These are phyloP conservation scores for Elsinoe batatas DNA, from an alignment of 2,329 filamentous ascomycete species.

Conservation along the genomic window DNA sequence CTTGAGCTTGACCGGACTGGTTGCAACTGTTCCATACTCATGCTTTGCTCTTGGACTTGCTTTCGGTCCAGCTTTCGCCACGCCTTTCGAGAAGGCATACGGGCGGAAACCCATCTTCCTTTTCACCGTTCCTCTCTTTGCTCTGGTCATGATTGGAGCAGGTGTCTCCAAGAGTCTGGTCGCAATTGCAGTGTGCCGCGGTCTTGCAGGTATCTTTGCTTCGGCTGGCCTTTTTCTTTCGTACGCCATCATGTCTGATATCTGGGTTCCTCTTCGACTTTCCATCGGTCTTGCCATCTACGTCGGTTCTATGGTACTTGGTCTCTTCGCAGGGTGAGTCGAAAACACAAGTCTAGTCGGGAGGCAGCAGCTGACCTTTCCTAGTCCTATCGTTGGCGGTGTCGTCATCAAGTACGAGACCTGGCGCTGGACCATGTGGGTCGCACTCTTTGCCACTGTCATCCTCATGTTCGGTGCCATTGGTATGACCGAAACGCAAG, in stretches of 20 bases:
- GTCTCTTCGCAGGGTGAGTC: constrained; percentile 8
- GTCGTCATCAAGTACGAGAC: constrained; percentile 28
- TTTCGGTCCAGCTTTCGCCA: constrained; percentile 61
- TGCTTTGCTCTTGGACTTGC: constrained; percentile 53
- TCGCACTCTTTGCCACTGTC: constrained; percentile 29
- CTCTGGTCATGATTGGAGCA: constrained; percentile 38
- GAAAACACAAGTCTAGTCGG: neutral
- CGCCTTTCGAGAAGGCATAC: constrained; percentile 45
- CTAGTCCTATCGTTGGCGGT: constrained; percentile 30
- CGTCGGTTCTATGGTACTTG: constrained; percentile 21
- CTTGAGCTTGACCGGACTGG: constrained; percentile 25
- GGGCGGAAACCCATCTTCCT: constrained; percentile 60
- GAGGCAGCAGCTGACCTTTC: constrained; percentile 10
- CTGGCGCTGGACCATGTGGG: constrained; percentile 34
- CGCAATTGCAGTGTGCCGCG: constrained; percentile 59
- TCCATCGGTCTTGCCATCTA: constrained; percentile 24
- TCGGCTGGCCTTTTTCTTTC: constrained; percentile 29
- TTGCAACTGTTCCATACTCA: constrained; percentile 47
- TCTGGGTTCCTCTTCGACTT: constrained; percentile 25
- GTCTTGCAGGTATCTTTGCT: constrained; percentile 27
- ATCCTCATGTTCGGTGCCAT: constrained; percentile 28
- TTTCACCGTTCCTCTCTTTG: constrained; percentile 56
- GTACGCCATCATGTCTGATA: constrained; percentile 28
- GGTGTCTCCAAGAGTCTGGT: constrained; percentile 52
- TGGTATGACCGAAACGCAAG: constrained; percentile 44